Conservation (phyloP, 2,329 filamentous ascomycete genomes). For the Epichloe aotearoae region DNA sequence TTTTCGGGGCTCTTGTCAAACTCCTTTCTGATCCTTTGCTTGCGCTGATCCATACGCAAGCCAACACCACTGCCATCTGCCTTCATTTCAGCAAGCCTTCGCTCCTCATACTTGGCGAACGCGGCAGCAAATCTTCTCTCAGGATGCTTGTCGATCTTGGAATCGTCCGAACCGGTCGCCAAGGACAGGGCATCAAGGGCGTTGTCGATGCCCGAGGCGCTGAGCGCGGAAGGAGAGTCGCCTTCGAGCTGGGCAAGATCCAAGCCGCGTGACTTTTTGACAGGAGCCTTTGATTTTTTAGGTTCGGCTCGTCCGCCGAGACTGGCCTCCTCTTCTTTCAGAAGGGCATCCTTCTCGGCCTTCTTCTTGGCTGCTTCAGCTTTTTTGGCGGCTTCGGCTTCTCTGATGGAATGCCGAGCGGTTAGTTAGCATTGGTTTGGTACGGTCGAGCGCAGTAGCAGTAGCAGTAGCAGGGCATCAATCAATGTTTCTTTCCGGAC, state of each 20-base stretch:
- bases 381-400: constrained; percentile 46
- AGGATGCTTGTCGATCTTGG: constrained; percentile 77
- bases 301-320: constrained; percentile 42
- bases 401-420: constrained; percentile 13
- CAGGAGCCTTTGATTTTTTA: constrained; percentile 54
- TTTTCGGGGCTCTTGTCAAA: constrained; percentile 93
- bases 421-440: constrained; percentile 1
- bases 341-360: constrained; percentile 74
- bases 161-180: constrained; percentile 35
- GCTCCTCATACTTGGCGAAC: constrained; percentile 69
- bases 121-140: constrained; percentile 81
- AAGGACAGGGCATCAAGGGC: constrained; percentile 76
- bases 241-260: constrained; percentile 64
- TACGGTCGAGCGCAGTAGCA: neutral
- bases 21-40: constrained; percentile 75
- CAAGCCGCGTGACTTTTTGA: constrained; percentile 58
- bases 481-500: neutral
- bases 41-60: constrained; percentile 69
- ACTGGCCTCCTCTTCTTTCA: constrained; percentile 68
- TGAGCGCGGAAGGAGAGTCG: constrained; percentile 48
- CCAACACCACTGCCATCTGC: constrained; percentile 60
- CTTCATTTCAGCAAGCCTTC: constrained; percentile 73
- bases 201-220: constrained; percentile 83
- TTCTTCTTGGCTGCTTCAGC: constrained; percentile 83
- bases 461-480: neutral